phyloP scores from a whole-genome alignment of 1,139 yeast genomes.

The Sugiyamaella novakii region DNA sequence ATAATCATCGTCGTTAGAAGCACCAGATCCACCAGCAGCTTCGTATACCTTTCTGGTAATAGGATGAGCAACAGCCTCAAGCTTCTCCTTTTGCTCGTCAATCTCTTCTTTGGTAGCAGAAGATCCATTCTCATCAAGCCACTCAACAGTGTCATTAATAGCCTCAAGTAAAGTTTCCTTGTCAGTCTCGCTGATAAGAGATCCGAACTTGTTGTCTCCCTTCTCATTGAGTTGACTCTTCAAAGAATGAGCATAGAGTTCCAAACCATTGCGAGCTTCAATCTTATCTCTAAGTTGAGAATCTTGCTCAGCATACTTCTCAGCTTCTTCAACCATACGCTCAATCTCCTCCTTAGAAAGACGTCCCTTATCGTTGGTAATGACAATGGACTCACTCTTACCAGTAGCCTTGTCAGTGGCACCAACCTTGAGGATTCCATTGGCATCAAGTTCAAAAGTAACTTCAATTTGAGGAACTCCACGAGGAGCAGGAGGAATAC shows the following conservation, averaged over 20 bases:
- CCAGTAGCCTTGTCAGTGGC: constrained; percentile 98
- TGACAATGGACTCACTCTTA: constrained; percentile 89
- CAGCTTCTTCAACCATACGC: constrained; percentile 94
- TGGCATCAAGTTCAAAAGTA: constrained; percentile 91
- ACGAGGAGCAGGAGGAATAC: constrained; percentile 98
- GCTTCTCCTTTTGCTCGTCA: constrained; percentile 88
- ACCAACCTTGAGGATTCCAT: constrained; percentile 91
- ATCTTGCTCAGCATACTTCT: constrained; percentile 86
- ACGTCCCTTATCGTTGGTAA: constrained; percentile 97
- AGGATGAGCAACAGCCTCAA: constrained; percentile 84
- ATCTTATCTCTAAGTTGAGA: constrained; percentile 77
- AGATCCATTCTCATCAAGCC: constrained; percentile 86
- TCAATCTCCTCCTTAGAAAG: constrained; percentile 88
- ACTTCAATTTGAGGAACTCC: constrained; percentile 98
- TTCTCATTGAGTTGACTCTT: constrained; percentile 75
- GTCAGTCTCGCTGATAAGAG: constrained; percentile 85
- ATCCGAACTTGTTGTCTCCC: constrained; percentile 64
- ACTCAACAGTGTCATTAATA: constrained; percentile 80
- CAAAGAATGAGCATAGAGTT: constrained; percentile 83
- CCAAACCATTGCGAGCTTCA: constrained; percentile 84
- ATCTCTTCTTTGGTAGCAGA: constrained; percentile 89
- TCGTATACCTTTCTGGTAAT: constrained; percentile 90
- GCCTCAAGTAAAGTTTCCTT: constrained; percentile 90
- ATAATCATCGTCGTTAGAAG: constrained; percentile 59
- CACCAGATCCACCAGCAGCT: constrained; percentile 53